Conservation (phyloP, 2,329 filamentous ascomycete species). For the Apiospora malaysiana region DNA sequence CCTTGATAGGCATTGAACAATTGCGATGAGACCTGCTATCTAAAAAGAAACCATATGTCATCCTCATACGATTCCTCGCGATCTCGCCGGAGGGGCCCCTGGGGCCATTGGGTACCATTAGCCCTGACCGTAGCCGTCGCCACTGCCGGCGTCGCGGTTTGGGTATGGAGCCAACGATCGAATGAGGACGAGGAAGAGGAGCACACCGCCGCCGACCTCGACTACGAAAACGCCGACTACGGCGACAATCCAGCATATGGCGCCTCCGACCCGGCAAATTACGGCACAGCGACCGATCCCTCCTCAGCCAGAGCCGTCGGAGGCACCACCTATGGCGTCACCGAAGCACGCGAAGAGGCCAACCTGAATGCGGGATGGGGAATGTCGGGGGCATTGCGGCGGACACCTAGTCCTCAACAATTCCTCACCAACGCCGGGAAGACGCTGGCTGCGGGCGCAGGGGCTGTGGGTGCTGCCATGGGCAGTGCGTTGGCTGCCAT, state of each 20-base stretch:
- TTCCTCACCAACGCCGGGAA: constrained; percentile 84
- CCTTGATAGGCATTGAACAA: constrained; percentile 29
- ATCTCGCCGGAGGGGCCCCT: constrained; percentile 64
- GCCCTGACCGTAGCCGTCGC: constrained; percentile 86
- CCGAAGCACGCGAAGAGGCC: constrained; percentile 41
- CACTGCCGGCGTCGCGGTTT: constrained; percentile 83
- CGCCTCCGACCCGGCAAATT: constrained; percentile 43
- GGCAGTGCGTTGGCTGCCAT: constrained; percentile 84
- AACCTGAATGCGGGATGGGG: constrained; percentile 71
- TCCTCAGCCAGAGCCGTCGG: constrained; percentile 44
- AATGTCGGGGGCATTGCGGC: constrained; percentile 80
- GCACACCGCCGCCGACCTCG: constrained; percentile 56
- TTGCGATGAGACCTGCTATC: constrained; percentile 46
- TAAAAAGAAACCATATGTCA: constrained; percentile 55
- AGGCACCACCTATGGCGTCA: constrained; percentile 50
- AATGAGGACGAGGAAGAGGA: constrained; percentile 74
- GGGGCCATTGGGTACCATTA: constrained; percentile 89
- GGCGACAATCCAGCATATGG: constrained; percentile 59
- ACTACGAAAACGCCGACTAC: constrained; percentile 55
- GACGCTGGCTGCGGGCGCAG: constrained; percentile 79
- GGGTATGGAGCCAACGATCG: constrained; percentile 90
- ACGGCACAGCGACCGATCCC: constrained; percentile 42
- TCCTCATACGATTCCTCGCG: constrained; percentile 68
- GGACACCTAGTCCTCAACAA: constrained; percentile 87
- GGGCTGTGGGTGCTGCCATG: constrained; percentile 81